Evolutionary conservation across 2,329 filamentous ascomycete genomes (phyloP).

Genomic region (Microsporum ferrugineum): DNA sequence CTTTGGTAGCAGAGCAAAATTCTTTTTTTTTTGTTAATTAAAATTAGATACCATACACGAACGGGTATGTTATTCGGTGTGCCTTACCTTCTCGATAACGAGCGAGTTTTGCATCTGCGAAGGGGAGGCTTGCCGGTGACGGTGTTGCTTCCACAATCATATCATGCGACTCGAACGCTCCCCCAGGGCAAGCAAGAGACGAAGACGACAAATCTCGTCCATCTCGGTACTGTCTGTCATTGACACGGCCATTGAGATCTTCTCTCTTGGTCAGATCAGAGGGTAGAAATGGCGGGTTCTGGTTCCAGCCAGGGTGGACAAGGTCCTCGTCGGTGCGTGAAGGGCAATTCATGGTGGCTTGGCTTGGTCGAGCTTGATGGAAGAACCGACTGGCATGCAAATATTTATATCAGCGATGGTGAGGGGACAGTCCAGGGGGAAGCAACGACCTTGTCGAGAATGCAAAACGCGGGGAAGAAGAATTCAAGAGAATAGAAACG

Average conservation of each 20-base stretch:
- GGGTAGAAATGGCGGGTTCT: constrained; percentile 42
- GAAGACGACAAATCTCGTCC: constrained; percentile 7
- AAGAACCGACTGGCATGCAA: not conserved
- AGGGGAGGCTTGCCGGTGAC: not conserved
- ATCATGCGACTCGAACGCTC: constrained; percentile 6
- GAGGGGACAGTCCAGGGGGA: not conserved
- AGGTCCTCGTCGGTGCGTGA: constrained; percentile 41
- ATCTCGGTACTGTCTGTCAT: constrained; percentile 35
- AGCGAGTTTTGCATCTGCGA: constrained; percentile 13
- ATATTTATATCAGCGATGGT: not conserved
- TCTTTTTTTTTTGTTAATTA: not conserved
- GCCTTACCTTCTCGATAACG: constrained; percentile 13
- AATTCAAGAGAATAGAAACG: not conserved
- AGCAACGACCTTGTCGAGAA: not conserved
- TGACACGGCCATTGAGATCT: constrained; percentile 46
- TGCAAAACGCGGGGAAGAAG: not conserved
- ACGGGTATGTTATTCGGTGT: too few relatives aligned
- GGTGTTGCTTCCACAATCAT: constrained; percentile 7
- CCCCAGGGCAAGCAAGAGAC: constrained; percentile 4
- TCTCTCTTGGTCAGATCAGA: constrained; percentile 43
- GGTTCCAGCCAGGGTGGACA: constrained; percentile 42
- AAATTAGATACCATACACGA: not conserved
- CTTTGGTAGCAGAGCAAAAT: constrained; percentile 13
- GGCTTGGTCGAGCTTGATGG: not conserved
- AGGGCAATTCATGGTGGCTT: constrained; percentile 42